Evolutionary conservation across 2,329 filamentous ascomycete genomes (phyloP), one percentile per base, ranked within the genome.

Genomic region (Chaetothyriales sp.): DNA sequence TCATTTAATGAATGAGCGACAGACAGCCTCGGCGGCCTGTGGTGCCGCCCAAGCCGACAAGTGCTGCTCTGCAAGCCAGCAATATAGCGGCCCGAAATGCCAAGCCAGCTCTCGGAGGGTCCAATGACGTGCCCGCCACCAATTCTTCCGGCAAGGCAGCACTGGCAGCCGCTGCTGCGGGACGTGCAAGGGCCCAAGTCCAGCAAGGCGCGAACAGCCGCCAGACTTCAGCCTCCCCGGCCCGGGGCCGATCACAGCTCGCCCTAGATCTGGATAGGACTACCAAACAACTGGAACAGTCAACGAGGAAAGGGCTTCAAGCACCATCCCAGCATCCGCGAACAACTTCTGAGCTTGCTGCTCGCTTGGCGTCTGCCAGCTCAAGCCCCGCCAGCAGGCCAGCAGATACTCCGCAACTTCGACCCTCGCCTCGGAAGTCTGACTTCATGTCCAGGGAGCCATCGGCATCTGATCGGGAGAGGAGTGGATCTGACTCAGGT

Each of bases 1-100:
- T 15, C 51, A 25, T 58, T 60, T 56, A 54, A 58, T 61, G 56
- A 49, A 61, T 61, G 58, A 59, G 40, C 54, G 57, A 59, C 49
- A 56, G 55, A 43, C 53, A 56, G 51, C 48, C 56, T 52, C 52
- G 57, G 58, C 58, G 55, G 56, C 58, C 58, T 51, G 50, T 56
- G 51, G 56, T 59, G 56, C 57, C 59, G 53, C 56, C 58, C 13
- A 61, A 61, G 53, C 59, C 59, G 33, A 51, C 53, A 18, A 15
- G 33, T 15, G 33, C 33, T 15, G 33, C 33, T 40, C 33, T 40
- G 13, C 9, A 40, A 15, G 33, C 33, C 33, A 40, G 33, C 33
- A 40, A 10, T 13, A 40, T 40, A 40, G 33, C 33, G 2, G 33
- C 33, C 33, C 33, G 33, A 40, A 40, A 40, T 40, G 33, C 33